Percentiles rank a stretch among this genome's conserved stretches.
Conservation (phyloP, 805 yeast species). For the Lachancea lanzarotensis region DNA sequence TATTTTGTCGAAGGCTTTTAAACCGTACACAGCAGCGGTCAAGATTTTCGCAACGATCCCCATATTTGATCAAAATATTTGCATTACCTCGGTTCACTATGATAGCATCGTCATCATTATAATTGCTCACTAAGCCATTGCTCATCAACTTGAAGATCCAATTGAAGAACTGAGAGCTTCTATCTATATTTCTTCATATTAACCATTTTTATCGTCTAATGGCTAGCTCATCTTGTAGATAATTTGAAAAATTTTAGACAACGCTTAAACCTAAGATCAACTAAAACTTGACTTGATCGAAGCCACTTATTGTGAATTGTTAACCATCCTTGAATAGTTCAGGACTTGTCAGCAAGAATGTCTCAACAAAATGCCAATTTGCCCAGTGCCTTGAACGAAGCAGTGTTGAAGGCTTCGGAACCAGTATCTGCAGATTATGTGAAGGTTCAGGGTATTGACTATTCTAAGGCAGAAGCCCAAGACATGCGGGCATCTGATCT, state of each 20-base stretch:
- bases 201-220: too few relatives aligned
- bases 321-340: not conserved
- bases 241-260: constrained; percentile 1
- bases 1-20: constrained; percentile 14
- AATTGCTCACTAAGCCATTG: not conserved
- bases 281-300: too few relatives aligned
- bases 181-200: too few relatives aligned
- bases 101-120: not conserved
- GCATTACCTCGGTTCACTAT: constrained; percentile 23
- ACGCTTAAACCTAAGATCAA: not conserved
- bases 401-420: constrained; percentile 79
- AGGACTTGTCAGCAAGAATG: constrained; percentile 18
- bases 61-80: constrained; percentile 19
- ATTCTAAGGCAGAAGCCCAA: constrained; percentile 66
- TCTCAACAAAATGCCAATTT: constrained; percentile 36
- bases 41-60: constrained; percentile 11
- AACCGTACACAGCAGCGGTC: constrained; percentile 25
- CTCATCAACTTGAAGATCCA: not conserved
- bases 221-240: constrained; percentile 3
- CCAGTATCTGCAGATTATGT: constrained; percentile 79
- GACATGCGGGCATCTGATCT: constrained; percentile 76
- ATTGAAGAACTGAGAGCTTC: too few relatives aligned
- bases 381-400: constrained; percentile 80
- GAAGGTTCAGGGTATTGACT: constrained; percentile 84
- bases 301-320: too few relatives aligned